Conservation (phyloP, 768 basidiomycete genomes). For the Boletus speciosus region DNA sequence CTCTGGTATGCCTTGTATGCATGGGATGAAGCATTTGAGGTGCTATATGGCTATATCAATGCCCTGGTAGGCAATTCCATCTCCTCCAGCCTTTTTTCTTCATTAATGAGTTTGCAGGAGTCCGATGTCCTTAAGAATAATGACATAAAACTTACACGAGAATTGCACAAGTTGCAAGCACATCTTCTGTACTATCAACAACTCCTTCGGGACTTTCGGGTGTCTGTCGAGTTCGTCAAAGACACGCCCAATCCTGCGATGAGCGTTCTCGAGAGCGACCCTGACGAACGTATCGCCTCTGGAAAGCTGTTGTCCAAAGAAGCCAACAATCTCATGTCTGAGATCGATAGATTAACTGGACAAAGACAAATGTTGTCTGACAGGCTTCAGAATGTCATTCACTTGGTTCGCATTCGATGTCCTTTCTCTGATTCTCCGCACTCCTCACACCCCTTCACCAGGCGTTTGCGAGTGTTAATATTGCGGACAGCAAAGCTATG, state of each 20-base stretch:
- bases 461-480: conserved; percentile 60
- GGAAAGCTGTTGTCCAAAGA: conserved; percentile 42
- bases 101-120: conserved; percentile 37
- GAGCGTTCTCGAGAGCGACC: conserved; percentile 20
- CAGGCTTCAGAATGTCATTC: conserved; percentile 34
- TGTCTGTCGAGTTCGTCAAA: conserved; percentile 46
- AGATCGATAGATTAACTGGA: conserved; percentile 45
- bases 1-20: conserved; percentile 61
- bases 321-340: conserved; percentile 44
- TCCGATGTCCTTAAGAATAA: conserved; percentile 38
- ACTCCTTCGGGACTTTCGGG: conserved; percentile 51
- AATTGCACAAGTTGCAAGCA: conserved; percentile 56
- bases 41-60: conserved; percentile 48
- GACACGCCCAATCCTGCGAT: conserved; percentile 49
- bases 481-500: conserved; percentile 51
- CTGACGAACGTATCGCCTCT: conserved; percentile 21
- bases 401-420: conserved; percentile 23
- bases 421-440: not conserved
- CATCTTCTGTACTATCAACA: conserved; percentile 55
- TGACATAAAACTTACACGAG: conserved; percentile 46
- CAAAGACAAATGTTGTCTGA: conserved; percentile 31
- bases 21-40: conserved; percentile 60
- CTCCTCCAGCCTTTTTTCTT: no score
- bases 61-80: conserved; percentile 37
- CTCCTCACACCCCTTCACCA: conserved; percentile 19